Evolutionary conservation across 2,329 filamentous ascomycete genomes (phyloP).

Genomic region (Pleurostoma richardsiae): DNA sequence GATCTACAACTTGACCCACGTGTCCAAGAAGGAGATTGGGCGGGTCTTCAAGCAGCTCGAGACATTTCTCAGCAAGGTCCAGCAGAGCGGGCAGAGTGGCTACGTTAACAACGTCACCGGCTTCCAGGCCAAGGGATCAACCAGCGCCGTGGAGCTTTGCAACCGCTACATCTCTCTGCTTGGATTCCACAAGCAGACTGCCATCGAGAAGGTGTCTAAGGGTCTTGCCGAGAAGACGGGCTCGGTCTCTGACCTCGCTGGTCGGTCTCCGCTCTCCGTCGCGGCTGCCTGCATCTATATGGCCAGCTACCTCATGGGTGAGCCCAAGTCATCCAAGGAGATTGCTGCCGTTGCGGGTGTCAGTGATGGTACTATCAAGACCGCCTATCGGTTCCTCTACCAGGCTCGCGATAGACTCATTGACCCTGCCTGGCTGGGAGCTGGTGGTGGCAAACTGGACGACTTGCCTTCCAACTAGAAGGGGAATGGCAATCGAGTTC

Average conservation of each 20-base stretch:
- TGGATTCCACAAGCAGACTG: conserved; percentile 63
- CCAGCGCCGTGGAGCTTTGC: conserved; percentile 79
- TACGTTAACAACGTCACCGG: conserved; percentile 56
- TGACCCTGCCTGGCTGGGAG: conserved; percentile 67
- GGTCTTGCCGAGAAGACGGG: conserved; percentile 74
- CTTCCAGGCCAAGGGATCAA: conserved; percentile 71
- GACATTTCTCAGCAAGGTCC: conserved; percentile 73
- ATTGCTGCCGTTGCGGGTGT: conserved; percentile 83
- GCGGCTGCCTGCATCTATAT: conserved; percentile 97
- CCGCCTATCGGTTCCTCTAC: conserved; percentile 87
- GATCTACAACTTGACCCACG: conserved; percentile 87
- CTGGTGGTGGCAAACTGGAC: conserved; percentile 65
- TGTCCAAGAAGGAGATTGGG: conserved; percentile 96
- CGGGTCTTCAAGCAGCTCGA: conserved; percentile 92
- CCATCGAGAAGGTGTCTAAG: conserved; percentile 74
- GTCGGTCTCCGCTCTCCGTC: conserved; percentile 88
- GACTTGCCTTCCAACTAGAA: conserved; percentile 59
- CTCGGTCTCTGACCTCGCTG: conserved; percentile 74
- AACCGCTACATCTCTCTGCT: conserved; percentile 86
- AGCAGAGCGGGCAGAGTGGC: conserved; percentile 53
- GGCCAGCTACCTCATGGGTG: conserved; percentile 80
- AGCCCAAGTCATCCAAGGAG: conserved; percentile 75
- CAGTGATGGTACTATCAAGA: conserved; percentile 94
- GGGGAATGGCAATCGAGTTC: background rate
- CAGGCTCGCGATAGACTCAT: conserved; percentile 69